Conservation (phyloP, 1,284 basidiomycete species). For the Tilletia walkeri region DNA sequence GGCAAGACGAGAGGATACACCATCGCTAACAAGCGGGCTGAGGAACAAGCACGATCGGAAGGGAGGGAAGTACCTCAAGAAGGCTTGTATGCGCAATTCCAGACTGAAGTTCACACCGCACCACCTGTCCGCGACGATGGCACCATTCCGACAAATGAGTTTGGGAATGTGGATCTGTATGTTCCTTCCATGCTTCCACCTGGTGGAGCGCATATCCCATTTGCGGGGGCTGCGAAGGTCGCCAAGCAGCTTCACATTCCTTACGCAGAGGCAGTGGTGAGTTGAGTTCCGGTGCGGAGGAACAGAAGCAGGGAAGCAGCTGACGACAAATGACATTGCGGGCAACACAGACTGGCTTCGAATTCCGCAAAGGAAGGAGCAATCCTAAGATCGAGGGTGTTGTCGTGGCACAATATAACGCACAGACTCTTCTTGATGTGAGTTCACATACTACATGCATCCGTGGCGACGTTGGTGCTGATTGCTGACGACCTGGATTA, state of each 20-base stretch:
- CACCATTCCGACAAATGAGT: slow-evolving; percentile 87
- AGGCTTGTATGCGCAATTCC: slow-evolving; percentile 74
- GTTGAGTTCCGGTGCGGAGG: slow-evolving; percentile 43
- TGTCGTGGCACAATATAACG: slow-evolving; percentile 79
- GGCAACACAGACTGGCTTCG: slow-evolving; percentile 74
- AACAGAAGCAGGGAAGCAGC: not conserved
- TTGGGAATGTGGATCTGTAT: slow-evolving; percentile 96
- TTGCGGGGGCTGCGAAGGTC: slow-evolving; percentile 66
- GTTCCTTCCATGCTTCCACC: slow-evolving; percentile 88
- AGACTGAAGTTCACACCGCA: slow-evolving; percentile 79
- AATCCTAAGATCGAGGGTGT: slow-evolving; percentile 81
- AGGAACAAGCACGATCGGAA: slow-evolving; percentile 68
- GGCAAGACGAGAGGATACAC: slow-evolving; percentile 84
- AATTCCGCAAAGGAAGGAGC: slow-evolving; percentile 86
- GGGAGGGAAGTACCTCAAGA: slow-evolving; percentile 61
- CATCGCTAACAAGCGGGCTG: slow-evolving; percentile 74
- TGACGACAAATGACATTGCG: not conserved
- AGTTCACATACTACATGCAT: slow-evolving; percentile 29
- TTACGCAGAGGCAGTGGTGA: slow-evolving; percentile 86
- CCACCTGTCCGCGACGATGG: slow-evolving; percentile 79
- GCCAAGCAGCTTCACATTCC: slow-evolving; percentile 82
- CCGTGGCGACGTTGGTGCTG: not conserved
- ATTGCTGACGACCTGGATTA: not conserved
- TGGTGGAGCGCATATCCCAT: slow-evolving; percentile 82
- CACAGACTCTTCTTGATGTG: slow-evolving; percentile 74